Conservation (phyloP, 441 rosid genomes). For the Populus tomentosa region DNA sequence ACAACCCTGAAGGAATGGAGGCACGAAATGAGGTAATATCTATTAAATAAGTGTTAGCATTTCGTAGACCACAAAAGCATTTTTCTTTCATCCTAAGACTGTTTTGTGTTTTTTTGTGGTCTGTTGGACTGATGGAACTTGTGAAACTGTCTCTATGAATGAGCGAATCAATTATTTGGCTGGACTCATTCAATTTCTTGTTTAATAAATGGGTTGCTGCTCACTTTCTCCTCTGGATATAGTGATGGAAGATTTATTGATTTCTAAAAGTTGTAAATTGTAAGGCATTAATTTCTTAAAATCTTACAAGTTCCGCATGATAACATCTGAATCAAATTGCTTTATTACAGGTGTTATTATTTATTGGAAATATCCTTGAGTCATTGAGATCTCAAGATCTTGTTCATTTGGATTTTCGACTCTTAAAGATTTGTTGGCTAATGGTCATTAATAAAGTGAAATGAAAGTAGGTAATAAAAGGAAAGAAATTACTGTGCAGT, state of each 20-base stretch:
- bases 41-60: conserved; percentile 6
- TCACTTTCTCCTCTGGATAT: not conserved
- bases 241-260: not conserved
- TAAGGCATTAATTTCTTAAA: not conserved
- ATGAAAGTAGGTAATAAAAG: not conserved
- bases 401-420: not conserved
- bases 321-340: not conserved
- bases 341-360: not conserved
- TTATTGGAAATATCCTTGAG: not conserved
- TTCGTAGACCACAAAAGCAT: not conserved
- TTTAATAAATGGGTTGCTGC: not conserved
- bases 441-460: not conserved
- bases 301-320: not conserved
- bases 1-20: conserved; percentile 97
- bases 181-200: not conserved
- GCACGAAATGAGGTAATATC: conserved; percentile 93
- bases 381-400: not conserved
- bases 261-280: not conserved
- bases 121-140: not conserved
- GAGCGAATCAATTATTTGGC: not conserved
- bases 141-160: not conserved
- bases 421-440: not conserved
- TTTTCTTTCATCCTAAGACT: conserved; percentile 4
- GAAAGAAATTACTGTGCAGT: not conserved
- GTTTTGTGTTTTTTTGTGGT: not conserved